phyloP scores from a whole-genome alignment of 768 basidiomycete species.

The Termitomyces sp. region DNA sequence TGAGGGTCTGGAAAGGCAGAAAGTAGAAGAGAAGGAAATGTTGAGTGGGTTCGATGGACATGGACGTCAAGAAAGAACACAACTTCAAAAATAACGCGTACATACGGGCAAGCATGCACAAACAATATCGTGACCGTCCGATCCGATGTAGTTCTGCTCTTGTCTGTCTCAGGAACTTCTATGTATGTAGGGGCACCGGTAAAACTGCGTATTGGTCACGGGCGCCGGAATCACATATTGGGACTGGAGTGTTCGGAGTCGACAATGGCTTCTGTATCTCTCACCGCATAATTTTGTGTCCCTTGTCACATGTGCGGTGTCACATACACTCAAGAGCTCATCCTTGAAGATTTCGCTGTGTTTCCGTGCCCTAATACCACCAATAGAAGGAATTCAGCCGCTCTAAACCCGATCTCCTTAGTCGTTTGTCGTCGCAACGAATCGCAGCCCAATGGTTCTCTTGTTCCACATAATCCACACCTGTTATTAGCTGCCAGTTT shows the following conservation, averaged over 20 bases:
- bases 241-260: too few relatives aligned
- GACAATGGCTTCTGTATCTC: neutral
- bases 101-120: conserved; percentile 14
- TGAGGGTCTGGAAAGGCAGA: conserved; percentile 30
- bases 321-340: neutral
- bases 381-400: neutral
- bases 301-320: neutral
- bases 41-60: conserved; percentile 6
- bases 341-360: neutral
- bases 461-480: neutral
- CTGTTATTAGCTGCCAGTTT: neutral
- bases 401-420: neutral
- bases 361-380: neutral
- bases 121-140: neutral
- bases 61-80: conserved; percentile 14
- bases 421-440: neutral
- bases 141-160: neutral
- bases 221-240: neutral
- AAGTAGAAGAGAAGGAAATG: conserved; percentile 3
- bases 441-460: neutral
- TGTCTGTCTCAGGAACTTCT: too few relatives aligned
- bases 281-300: too few relatives aligned
- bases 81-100: conserved; percentile 26
- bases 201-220: too few relatives aligned
- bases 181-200: too few relatives aligned